Conservation (phyloP, 139 green algal genomes). For the Edaphochlamys debaryana region DNA sequence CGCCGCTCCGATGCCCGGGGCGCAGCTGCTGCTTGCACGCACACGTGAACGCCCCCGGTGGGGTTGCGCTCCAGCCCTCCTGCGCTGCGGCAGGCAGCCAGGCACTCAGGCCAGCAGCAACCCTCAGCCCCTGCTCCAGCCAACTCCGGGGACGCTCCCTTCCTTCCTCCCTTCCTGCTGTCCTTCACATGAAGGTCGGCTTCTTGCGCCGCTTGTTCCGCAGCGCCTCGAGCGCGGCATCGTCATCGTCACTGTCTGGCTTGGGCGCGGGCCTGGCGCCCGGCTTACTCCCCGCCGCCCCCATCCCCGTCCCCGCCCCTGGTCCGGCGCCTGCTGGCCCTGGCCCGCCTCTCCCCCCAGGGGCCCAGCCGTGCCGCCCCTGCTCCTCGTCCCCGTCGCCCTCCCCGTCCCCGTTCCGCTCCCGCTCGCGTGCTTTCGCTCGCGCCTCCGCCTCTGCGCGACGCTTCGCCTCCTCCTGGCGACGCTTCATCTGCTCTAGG, state of each 20-base stretch:
- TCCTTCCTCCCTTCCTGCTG: too few relatives aligned
- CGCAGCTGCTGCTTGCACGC: too few relatives aligned
- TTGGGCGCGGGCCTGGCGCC: background rate
- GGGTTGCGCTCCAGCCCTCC: too few relatives aligned
- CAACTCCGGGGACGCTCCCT: too few relatives aligned
- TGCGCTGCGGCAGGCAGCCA: too few relatives aligned
- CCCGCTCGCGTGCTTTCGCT: background rate
- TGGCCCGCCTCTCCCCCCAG: background rate
- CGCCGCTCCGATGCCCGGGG: too few relatives aligned
- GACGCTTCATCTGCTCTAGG: conserved; percentile 48
- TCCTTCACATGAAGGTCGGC: conserved; percentile 37
- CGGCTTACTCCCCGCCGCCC: background rate
- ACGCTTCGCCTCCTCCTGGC: conserved; percentile 47
- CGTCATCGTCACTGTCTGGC: conserved; percentile 16
- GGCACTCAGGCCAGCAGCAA: too few relatives aligned
- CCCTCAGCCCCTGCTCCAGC: too few relatives aligned
- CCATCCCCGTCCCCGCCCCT: background rate
- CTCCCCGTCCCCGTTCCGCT: too few relatives aligned
- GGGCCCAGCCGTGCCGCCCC: background rate
- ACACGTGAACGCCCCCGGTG: too few relatives aligned
- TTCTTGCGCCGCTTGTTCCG: conserved; percentile 37
- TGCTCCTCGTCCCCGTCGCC: background rate
- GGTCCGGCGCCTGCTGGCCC: too few relatives aligned
- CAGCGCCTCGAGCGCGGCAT: background rate
- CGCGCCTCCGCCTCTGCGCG: conserved; percentile 16